These are phyloP conservation scores for Zopfia rhizophila DNA, from an alignment of 2,329 filamentous ascomycete species.

Conservation along the genomic window DNA sequence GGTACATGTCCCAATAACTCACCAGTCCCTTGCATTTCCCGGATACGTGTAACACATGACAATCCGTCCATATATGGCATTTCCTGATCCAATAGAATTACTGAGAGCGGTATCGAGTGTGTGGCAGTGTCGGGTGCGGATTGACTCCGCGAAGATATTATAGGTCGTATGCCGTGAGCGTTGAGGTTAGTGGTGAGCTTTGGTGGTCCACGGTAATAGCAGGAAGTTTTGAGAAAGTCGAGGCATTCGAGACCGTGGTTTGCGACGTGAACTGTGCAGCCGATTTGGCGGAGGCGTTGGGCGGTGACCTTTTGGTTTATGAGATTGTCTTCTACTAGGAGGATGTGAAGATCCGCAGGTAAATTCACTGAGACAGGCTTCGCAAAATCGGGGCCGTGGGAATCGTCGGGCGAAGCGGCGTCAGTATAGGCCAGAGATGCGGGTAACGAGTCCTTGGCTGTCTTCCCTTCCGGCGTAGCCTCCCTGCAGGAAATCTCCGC, in stretches of 20 bases:
- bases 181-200: neutral
- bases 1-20: conserved; percentile 40
- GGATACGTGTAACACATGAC: conserved; percentile 43
- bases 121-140: conserved; percentile 15
- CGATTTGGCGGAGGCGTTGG: conserved; percentile 44
- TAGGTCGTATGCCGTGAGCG: neutral
- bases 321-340: conserved; percentile 51
- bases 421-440: too few relatives aligned
- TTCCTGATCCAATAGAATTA: conserved; percentile 51
- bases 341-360: conserved; percentile 30
- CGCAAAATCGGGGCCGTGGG: too few relatives aligned
- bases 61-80: conserved; percentile 54
- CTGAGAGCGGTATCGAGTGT: conserved; percentile 30
- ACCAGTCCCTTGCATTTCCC: conserved; percentile 37
- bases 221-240: conserved; percentile 31
- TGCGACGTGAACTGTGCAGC: conserved; percentile 41
- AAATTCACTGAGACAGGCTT: too few relatives aligned
- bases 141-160: conserved; percentile 15
- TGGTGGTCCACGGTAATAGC: neutral
- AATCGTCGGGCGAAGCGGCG: too few relatives aligned
- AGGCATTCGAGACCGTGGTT: conserved; percentile 48
- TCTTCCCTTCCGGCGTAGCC: neutral
- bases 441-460: neutral
- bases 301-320: conserved; percentile 49
- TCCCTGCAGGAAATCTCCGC: neutral